These are phyloP conservation scores for Fusarium chlamydosporum DNA, from an alignment of 2,329 filamentous ascomycete genomes.

Conservation along the genomic window DNA sequence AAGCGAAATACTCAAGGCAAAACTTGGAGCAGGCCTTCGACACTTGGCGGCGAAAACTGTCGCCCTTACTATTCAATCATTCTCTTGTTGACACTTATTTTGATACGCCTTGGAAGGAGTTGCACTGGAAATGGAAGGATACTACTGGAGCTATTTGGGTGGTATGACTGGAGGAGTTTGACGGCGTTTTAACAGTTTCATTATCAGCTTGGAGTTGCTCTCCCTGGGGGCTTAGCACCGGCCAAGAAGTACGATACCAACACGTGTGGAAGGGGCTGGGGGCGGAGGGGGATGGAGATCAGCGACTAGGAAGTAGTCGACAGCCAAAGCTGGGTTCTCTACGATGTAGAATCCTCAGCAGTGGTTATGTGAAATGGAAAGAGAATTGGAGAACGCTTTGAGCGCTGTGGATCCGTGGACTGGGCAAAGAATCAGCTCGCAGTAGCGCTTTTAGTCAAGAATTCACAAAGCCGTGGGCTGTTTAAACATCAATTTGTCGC, in stretches of 20 bases:
- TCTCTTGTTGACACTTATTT: conserved; percentile 34
- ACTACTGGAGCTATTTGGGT: conserved; percentile 41
- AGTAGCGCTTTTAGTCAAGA: conserved; percentile 46
- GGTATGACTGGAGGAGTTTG: conserved; percentile 49
- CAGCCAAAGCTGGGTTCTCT: conserved; percentile 6
- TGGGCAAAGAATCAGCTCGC: conserved; percentile 44
- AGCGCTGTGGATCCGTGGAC: conserved; percentile 41
- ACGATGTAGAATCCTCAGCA: conserved; percentile 21
- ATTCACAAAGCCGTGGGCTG: conserved; percentile 47
- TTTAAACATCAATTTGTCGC: conserved; percentile 40
- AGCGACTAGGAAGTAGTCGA: conserved; percentile 37
- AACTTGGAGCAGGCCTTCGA: conserved; percentile 35
- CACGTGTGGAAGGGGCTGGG: conserved; percentile 36
- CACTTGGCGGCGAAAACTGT: conserved; percentile 23
- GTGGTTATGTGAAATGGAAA: conserved; percentile 18
- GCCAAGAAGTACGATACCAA: conserved; percentile 50
- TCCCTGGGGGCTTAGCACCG: conserved; percentile 47
- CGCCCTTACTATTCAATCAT: conserved; percentile 36
- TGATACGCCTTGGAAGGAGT: conserved; percentile 41
- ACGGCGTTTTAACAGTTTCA: conserved; percentile 47
- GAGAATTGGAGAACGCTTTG: conserved; percentile 33
- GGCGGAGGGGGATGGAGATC: conserved; percentile 31
- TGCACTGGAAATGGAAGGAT: conserved; percentile 35
- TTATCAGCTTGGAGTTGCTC: conserved; percentile 43
- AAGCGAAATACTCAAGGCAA: conserved; percentile 29